These are phyloP conservation scores for Candida lessepsii DNA, from an alignment of 805 yeast species.

Conservation along the genomic window DNA sequence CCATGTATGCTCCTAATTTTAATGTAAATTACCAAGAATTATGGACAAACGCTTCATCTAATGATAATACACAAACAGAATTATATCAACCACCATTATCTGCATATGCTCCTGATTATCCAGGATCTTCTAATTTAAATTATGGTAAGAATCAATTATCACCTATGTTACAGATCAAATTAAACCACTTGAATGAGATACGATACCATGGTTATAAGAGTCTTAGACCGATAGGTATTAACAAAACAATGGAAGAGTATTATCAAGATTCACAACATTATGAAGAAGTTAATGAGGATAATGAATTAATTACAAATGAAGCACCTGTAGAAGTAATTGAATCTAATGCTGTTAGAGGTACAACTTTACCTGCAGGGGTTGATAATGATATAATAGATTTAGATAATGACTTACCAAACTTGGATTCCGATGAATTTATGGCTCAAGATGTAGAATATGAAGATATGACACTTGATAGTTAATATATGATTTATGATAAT, in stretches of 20 bases:
- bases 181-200: conserved; percentile 25
- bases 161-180: conserved; percentile 20
- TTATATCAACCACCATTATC: conserved; percentile 52
- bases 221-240: conserved; percentile 39
- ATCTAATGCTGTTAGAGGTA: neutral
- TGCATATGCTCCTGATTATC: conserved; percentile 50
- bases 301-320: neutral
- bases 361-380: conserved; percentile 4
- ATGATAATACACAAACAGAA: conserved; percentile 13
- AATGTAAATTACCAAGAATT: conserved; percentile 12
- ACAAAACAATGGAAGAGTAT: conserved; percentile 40
- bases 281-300: conserved; percentile 1
- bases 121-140: conserved; percentile 22
- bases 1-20: conserved; percentile 17
- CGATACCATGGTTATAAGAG: conserved; percentile 34
- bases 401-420: conserved; percentile 48
- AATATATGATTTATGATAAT: conserved; percentile 3
- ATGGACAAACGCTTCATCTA: conserved; percentile 14
- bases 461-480: conserved; percentile 46
- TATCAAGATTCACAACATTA: conserved; percentile 16
- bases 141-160: conserved; percentile 8
- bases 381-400: conserved; percentile 29
- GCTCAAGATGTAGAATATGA: conserved; percentile 47
- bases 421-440: conserved; percentile 43
- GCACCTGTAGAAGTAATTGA: neutral